phyloP scores from a whole-genome alignment of 2,329 filamentous ascomycete species.

The Aaosphaeria pasadenensis region DNA sequence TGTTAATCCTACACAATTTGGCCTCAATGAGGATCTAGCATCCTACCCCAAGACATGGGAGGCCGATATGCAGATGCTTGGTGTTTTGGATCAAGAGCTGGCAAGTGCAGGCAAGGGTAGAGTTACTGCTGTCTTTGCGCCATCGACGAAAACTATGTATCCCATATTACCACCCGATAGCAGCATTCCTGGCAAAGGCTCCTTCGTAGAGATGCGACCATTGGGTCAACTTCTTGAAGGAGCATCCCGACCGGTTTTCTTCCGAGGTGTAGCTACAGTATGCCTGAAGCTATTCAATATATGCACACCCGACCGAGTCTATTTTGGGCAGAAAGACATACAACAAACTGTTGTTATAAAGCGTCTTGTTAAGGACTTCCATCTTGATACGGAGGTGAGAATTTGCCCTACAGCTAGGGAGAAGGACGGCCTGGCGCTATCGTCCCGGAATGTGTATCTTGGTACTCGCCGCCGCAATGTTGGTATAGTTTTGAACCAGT shows the following conservation, averaged over 20 bases:
- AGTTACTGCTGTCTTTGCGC: constrained; percentile 82
- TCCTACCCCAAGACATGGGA: constrained; percentile 92
- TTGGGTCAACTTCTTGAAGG: constrained; percentile 81
- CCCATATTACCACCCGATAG: constrained; percentile 73
- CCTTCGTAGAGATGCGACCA: constrained; percentile 88
- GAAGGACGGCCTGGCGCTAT: constrained; percentile 79
- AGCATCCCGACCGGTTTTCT: constrained; percentile 84
- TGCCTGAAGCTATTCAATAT: constrained; percentile 94
- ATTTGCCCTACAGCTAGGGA: constrained; percentile 76
- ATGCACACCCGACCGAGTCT: constrained; percentile 71
- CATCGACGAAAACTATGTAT: constrained; percentile 81
- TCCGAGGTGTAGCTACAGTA: constrained; percentile 91
- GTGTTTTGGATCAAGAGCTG: constrained; percentile 69
- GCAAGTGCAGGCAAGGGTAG: constrained; percentile 55
- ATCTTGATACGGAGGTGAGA: constrained; percentile 70
- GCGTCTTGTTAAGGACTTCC: constrained; percentile 83
- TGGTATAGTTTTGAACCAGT: constrained; percentile 68
- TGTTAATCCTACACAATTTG: constrained; percentile 96
- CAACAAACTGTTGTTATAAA: constrained; percentile 92
- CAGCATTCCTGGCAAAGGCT: constrained; percentile 72
- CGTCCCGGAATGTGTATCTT: constrained; percentile 91
- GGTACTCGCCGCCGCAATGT: constrained; percentile 69
- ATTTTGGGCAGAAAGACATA: constrained; percentile 97
- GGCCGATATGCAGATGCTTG: constrained; percentile 66
- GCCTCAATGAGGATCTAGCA: constrained; percentile 78